These are phyloP conservation scores for Kazachstania taianensis DNA, from an alignment of 805 yeast genomes.

Conservation along the genomic window DNA sequence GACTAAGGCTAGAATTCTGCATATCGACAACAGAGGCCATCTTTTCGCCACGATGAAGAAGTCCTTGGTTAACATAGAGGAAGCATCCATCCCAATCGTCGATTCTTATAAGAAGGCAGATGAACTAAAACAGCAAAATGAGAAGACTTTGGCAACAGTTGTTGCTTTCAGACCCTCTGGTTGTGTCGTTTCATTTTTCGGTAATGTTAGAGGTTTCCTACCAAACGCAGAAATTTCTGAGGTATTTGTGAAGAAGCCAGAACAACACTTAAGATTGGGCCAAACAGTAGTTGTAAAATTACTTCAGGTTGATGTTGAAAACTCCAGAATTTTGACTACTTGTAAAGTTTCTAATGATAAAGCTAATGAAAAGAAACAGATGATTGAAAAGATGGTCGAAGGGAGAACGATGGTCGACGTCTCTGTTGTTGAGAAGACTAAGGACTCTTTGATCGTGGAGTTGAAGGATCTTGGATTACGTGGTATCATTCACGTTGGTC, in stretches of 20 bases:
- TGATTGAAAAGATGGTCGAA: conserved; percentile 39
- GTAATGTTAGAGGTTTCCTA: conserved; percentile 63
- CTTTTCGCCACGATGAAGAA: conserved; percentile 70
- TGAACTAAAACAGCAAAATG: conserved; percentile 30
- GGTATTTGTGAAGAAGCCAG: conserved; percentile 67
- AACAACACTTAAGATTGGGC: conserved; percentile 68
- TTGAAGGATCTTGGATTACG: conserved; percentile 39
- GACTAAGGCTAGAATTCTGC: conserved; percentile 64
- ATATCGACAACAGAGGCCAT: conserved; percentile 36
- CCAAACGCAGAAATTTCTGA: conserved; percentile 88
- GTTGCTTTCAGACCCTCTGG: conserved; percentile 65
- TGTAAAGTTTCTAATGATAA: conserved; percentile 56
- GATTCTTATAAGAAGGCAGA: conserved; percentile 42
- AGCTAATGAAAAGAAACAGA: conserved; percentile 35
- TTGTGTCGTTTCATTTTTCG: conserved; percentile 76
- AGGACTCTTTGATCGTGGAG: conserved; percentile 63
- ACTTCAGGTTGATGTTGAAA: conserved; percentile 42
- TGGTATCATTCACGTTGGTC: conserved; percentile 68
- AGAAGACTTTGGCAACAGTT: conserved; percentile 61
- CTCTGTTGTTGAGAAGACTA: conserved; percentile 60
- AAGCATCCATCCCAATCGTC: conserved; percentile 27
- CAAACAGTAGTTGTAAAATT: conserved; percentile 74
- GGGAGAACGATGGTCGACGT: conserved; percentile 57
- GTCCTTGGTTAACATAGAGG: conserved; percentile 53
- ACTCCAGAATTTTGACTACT: conserved; percentile 54